These are phyloP conservation scores for Spathaspora passalidarum DNA, from an alignment of 805 yeast genomes.

Conservation along the genomic window DNA sequence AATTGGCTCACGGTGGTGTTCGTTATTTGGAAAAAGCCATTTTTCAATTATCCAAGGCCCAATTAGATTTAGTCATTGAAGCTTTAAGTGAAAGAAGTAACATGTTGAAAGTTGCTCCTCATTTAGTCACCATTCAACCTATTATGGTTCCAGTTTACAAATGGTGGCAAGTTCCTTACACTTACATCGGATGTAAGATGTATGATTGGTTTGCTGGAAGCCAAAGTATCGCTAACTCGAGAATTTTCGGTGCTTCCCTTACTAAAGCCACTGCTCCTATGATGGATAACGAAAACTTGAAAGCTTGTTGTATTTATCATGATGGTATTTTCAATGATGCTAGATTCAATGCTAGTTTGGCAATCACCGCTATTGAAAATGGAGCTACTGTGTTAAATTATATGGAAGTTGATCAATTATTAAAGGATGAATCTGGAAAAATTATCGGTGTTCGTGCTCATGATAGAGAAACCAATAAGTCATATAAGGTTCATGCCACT, in stretches of 20 bases:
- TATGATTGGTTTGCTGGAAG: slow-evolving; percentile 91
- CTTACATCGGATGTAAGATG: slow-evolving; percentile 85
- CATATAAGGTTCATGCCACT: slow-evolving; percentile 61
- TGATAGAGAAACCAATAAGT: slow-evolving; percentile 68
- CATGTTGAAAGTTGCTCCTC: slow-evolving; percentile 89
- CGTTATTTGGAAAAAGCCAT: slow-evolving; percentile 93
- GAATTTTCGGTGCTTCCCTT: slow-evolving; percentile 61
- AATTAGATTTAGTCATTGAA: slow-evolving; percentile 39
- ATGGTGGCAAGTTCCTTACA: slow-evolving; percentile 95
- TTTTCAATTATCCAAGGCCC: slow-evolving; percentile 87
- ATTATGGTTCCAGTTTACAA: slow-evolving; percentile 94
- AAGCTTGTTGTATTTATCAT: slow-evolving; percentile 90
- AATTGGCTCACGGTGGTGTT: slow-evolving; percentile 97
- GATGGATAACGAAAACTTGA: slow-evolving; percentile 73
- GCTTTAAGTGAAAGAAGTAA: slow-evolving; percentile 48
- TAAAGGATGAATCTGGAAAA: slow-evolving; percentile 60
- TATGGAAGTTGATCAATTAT: slow-evolving; percentile 71
- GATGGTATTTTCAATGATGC: slow-evolving; percentile 95
- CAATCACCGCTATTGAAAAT: slow-evolving; percentile 76
- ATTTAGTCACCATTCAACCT: slow-evolving; percentile 79
- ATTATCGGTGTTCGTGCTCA: slow-evolving; percentile 73
- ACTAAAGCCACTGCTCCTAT: slow-evolving; percentile 81
- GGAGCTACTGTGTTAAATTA: slow-evolving; percentile 92
- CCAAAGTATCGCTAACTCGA: slow-evolving; percentile 78
- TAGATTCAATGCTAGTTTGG: slow-evolving; percentile 83